These are phyloP conservation scores for Metahyphopichia silvanorum DNA, from an alignment of 805 yeast genomes.

Conservation along the genomic window DNA sequence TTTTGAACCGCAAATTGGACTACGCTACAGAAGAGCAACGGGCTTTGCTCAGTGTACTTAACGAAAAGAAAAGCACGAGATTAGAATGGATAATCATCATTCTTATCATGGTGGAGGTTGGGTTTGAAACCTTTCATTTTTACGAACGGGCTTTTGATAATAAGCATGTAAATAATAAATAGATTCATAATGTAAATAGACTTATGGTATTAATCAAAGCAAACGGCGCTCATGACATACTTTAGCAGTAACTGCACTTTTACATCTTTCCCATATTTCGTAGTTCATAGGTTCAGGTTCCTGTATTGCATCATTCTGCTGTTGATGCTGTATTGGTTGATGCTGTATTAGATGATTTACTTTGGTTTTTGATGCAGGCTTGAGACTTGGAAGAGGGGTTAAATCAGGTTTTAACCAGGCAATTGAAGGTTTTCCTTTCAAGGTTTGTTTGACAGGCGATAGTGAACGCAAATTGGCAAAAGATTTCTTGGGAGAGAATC, in stretches of 20 bases:
- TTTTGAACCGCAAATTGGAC: conserved; percentile 80
- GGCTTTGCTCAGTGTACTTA: conserved; percentile 69
- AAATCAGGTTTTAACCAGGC: conserved; percentile 16
- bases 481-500: conserved; percentile 6
- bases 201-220: too few relatives aligned
- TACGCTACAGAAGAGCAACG: conserved; percentile 88
- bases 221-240: too few relatives aligned
- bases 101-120: conserved; percentile 79
- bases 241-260: too few relatives aligned
- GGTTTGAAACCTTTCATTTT: conserved; percentile 76
- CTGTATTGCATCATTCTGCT: too few relatives aligned
- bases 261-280: too few relatives aligned
- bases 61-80: conserved; percentile 71
- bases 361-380: too few relatives aligned
- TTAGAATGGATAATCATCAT: conserved; percentile 87
- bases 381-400: too few relatives aligned
- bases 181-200: conserved; percentile 1
- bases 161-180: background rate
- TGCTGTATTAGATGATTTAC: too few relatives aligned
- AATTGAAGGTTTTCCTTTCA: conserved; percentile 20
- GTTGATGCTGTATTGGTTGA: too few relatives aligned
- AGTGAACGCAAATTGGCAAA: conserved; percentile 4
- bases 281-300: too few relatives aligned
- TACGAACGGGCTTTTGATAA: conserved; percentile 44
- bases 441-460: conserved; percentile 5